Base-by-base conservation (phyloP, 768 basidiomycete species). In the Tephrocybe rancida region DNA sequence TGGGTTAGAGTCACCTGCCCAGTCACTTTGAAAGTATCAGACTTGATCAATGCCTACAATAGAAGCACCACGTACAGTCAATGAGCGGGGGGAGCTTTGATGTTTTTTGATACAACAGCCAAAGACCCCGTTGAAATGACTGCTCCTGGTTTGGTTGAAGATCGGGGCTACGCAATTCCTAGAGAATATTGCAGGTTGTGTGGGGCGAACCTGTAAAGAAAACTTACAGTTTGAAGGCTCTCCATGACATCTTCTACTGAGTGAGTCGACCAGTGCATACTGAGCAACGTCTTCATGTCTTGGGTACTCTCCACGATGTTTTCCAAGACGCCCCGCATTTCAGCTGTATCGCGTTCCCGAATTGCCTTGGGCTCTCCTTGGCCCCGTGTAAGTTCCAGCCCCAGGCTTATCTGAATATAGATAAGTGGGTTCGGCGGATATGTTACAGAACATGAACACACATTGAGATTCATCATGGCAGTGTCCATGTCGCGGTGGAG, bases 231-330 rank as follows among this genome's bases (percentile, higher is more conserved):
- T 61, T 78, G 77, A 19, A 80, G 64, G 34, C 67, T 67, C 48
- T 69, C 65, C 77, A 80, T 79, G 38, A 77, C 65, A 29, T 70
- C 66, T 47, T 73, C 69, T 9, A 76, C 64, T 27, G 70, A 65
- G 29, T 59, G 58, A 42, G 66, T 59, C 11, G 72, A 67, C 35
- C 13, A 13, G n/a, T 67, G 55, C 54, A 67, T 67, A 51, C 57
- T 64, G 22, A 73, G 52, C 26, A 79, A 52, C 0, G 60, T 49
- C 42, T 60, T 68, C 59, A 78, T 68, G 45, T 75, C 74, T n/a
- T 71, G 63, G 3, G 53, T 60, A 55, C 61, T 68, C 39, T 61
- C 57, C 16, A 75, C 61, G 29, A 78, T 69, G 1, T 54, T 60
- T 43, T 72, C 67, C n/a, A 73, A 61, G 14, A 71, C 52, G 16